Evolutionary conservation across 129 eudicot genomes (phyloP), one percentile per base, ranked within the genome.

Genomic region (Dittrichia graveolens): DNA sequence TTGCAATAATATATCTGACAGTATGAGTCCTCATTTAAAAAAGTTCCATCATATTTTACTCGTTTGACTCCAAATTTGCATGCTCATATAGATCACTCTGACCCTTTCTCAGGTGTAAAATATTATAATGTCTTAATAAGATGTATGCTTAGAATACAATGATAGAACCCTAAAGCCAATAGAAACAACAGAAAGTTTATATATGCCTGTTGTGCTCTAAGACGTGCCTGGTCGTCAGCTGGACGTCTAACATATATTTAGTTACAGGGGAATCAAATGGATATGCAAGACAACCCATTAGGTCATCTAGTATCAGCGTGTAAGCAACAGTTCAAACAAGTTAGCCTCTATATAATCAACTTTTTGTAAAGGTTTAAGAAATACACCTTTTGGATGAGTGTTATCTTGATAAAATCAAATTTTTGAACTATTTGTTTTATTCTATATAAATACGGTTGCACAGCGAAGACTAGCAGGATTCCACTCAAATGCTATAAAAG

Each of bases 41-140:
- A 34, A 3, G 46, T 48, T 13, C 50, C 10, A 3, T 67, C 14
- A 5, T 35, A 12, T 67, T n/a, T 35, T 16, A 34, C 56, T 13
- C 24, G 24, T 65, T 43, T 42, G 40, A 34, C 43, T 13, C 43
- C 58, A 66, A 11, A 7, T 47, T 66, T 47, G 12, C 18, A 4
- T 31, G 31, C 34, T 13, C 72, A 48, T 7, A 47, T 11, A 67
- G 48, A 67, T 47, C 59, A 48, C 12, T 47, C 34, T 13, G 44
- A 67, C 59, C 60, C 73, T 67, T 35, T 40, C 34, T 49, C 73
- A 67, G 13, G 34, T 14, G 34, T 67, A 61, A n/a, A 2, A 24
- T 61, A 24, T 61, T 61, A 39, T 61, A 67, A 48, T 47, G 12
- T n/a, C 72, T 47, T 49, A 48, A 7, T 47, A 12, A 8, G 31